These are phyloP conservation scores for Gastrolobium bilobum DNA, from an alignment of 306 rosid genomes.

Conservation along the genomic window DNA sequence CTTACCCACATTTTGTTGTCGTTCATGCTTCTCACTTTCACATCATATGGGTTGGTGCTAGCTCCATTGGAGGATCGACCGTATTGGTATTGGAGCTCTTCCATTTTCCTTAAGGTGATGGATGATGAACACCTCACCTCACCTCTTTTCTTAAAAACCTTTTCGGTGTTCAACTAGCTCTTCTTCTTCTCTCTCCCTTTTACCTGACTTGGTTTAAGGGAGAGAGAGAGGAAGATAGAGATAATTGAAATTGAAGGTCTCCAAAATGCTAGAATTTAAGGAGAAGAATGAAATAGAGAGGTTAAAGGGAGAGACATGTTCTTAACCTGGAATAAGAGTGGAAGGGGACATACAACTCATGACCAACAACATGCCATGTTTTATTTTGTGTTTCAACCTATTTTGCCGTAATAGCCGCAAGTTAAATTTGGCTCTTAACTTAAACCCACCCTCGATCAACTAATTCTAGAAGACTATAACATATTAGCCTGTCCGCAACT, in stretches of 20 bases:
- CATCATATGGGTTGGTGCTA: not conserved
- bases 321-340: not conserved
- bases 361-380: not conserved
- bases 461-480: constrained; percentile 2
- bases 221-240: constrained; percentile 7
- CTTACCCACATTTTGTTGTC: constrained; percentile 4
- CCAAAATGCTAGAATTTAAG: not conserved
- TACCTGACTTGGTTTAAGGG: not conserved
- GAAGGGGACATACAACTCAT: constrained; percentile 15
- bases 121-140: too few relatives aligned
- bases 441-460: constrained; percentile 13
- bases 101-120: constrained; percentile 40
- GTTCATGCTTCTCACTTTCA: not conserved
- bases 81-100: not conserved
- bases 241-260: not conserved
- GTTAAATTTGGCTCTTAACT: constrained; percentile 19
- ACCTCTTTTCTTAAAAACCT: too few relatives aligned
- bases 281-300: not conserved
- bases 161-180: not conserved
- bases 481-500: not conserved
- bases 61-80: not conserved
- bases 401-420: constrained; percentile 15
- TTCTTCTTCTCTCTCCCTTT: not conserved
- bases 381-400: not conserved
- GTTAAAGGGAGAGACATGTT: not conserved